Conservation (phyloP, 2,329 filamentous ascomycete species). For the Conoideocrella luteorostrata region DNA sequence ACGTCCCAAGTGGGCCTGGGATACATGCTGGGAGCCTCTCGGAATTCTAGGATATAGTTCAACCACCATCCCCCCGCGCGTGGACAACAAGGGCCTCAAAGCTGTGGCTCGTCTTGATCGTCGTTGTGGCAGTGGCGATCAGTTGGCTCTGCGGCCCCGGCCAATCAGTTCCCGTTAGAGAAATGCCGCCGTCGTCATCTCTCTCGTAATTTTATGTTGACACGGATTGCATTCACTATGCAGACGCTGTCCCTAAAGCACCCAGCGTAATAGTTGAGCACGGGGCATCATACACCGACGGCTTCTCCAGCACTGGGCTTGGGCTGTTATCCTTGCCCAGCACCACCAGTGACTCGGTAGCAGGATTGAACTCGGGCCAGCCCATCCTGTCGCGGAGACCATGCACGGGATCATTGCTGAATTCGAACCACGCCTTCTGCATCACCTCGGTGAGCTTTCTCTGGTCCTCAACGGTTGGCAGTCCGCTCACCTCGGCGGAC, state of each 20-base stretch:
- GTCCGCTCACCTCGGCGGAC: constrained; percentile 30
- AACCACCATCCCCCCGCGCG: no score
- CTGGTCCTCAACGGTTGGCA: constrained; percentile 25
- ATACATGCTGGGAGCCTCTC: no score
- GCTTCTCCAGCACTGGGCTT: constrained; percentile 17
- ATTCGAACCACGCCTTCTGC: constrained; percentile 35
- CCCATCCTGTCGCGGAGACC: constrained; percentile 23
- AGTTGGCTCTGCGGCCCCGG: no score
- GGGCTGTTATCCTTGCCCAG: constrained; percentile 11
- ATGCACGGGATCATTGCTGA: constrained; percentile 28
- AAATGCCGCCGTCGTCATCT: no score
- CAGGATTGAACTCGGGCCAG: constrained; percentile 18
- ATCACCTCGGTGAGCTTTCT: constrained; percentile 26
- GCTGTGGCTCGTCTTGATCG: no score
- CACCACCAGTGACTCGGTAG: constrained; percentile 11
- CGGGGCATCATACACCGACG: constrained; percentile 17
- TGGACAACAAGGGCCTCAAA: no score
- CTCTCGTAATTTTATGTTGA: no score
- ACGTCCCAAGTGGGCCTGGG: no score
- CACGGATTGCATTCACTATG: no score
- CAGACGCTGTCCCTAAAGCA: constrained; percentile 16
- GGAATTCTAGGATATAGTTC: no score
- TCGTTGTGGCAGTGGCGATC: no score
- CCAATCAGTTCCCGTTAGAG: no score
- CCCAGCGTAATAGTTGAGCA: constrained; percentile 19